Percentiles rank a stretch among this genome's conserved stretches.
These are phyloP conservation scores for Xylaria curta DNA, from an alignment of 495 filamentous ascomycete genomes.

Conservation along the genomic window DNA sequence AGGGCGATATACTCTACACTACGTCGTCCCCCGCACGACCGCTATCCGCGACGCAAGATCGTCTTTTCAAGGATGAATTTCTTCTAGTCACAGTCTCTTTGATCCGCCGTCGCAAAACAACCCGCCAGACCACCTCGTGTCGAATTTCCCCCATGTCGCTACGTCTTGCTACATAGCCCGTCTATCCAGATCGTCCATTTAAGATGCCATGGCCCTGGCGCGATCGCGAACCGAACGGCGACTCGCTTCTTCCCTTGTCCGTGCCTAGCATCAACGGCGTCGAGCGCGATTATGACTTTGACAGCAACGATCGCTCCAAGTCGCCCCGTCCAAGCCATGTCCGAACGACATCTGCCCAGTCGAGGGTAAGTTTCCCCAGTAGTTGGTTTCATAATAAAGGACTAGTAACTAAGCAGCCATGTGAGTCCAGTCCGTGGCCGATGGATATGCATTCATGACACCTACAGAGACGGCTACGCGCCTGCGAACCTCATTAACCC, in stretches of 20 bases:
- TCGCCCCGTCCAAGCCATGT: constrained; percentile 44
- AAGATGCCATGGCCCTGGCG: constrained; percentile 49
- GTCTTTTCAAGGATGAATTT: constrained; percentile 25
- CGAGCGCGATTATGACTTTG: constrained; percentile 37
- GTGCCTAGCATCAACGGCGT: constrained; percentile 41
- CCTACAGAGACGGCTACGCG: constrained; percentile 78
- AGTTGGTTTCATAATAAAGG: constrained; percentile 15
- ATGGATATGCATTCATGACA: constrained; percentile 64
- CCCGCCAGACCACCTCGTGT: constrained; percentile 4
- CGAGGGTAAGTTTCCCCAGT: constrained; percentile 46
- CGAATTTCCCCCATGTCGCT: constrained; percentile 35
- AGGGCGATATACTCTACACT: not conserved
- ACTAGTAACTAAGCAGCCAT: not conserved
- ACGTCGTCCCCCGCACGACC: constrained; percentile 3
- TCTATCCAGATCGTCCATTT: constrained; percentile 29
- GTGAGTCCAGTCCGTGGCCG: constrained; percentile 50
- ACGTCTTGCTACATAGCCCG: constrained; percentile 30
- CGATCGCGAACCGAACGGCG: constrained; percentile 44
- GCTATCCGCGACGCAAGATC: not conserved
- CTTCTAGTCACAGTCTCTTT: not conserved
- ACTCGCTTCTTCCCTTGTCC: constrained; percentile 46
- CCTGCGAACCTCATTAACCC: constrained; percentile 79
- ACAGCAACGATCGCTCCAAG: constrained; percentile 40
- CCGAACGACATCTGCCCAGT: constrained; percentile 54
- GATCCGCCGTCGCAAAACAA: not conserved